Base-by-base conservation (phyloP, 2,329 filamentous ascomycete species). In the Pseudopyrenochaeta lycopersici region DNA sequence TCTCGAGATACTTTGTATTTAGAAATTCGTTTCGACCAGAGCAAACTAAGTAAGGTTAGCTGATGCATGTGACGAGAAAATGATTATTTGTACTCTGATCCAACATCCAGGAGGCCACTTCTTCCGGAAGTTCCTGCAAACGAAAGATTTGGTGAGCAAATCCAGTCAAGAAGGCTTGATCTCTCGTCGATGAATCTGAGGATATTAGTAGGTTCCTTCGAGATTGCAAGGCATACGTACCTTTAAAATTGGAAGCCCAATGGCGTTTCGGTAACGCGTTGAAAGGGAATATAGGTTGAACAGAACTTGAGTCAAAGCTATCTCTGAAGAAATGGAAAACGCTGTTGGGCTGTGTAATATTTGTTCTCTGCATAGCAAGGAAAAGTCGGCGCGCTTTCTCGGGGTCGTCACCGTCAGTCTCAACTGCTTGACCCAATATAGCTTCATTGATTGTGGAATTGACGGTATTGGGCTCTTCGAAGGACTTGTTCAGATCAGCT, bases 401-500 rank as follows among this genome's bases (percentile, higher is more conserved):
- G 81, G 96, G 58, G 88, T 91, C 27, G 84, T 97, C 23, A 84
- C 97, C 64, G 86, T 94, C 66, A 80, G 94, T 63, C 88, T 91
- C 42, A 4, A 73, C 56, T 10, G 62, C 60, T 47, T 62, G 60
- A 4, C 62, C 64, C 14, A 75, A 52, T 30, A 62, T 60, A 12
- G 67, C 60, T 63, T 74, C 66, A 35, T 59, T 62, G 18, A 74
- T 48, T 1, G 46, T 33, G 4, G 63, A 29, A 9, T 52, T 42
- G 5, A 44, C 20, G 15, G 21, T 43, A 9, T 31, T 30, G 33
- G 45, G 45, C 46, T 55, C 62, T 33, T 62, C 64, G 32, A 61
- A 46, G 1, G 55, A 41, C 12, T 60, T 60, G 1, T 71, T 64
- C n/a, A 74, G 53, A 15, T 66, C 54, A 18, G 67, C 65, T 38